A percentile compares a stretch with the other conserved stretches of the same genome.
Evolutionary conservation across 257 asterid species (phyloP).

Genomic region (Nicotiana sylvestris): DNA sequence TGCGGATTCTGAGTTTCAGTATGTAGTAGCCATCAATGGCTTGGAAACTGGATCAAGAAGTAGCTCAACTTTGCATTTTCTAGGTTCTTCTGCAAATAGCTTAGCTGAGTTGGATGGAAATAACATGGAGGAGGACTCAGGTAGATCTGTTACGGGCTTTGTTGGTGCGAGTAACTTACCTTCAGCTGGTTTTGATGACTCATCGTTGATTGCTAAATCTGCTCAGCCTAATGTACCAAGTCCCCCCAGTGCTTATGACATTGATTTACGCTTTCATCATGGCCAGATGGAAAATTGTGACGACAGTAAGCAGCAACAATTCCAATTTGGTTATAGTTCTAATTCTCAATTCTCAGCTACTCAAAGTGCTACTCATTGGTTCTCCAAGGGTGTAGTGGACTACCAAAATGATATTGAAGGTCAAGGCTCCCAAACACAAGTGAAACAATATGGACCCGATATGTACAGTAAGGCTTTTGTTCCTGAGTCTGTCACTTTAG

Average conservation of each 20-base stretch:
- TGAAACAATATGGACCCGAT: background rate
- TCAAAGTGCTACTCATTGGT: slow-evolving; percentile 37
- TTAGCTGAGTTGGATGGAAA: slow-evolving; percentile 48
- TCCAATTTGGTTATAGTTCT: slow-evolving; percentile 31
- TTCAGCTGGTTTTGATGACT: slow-evolving; percentile 32
- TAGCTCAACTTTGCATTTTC: slow-evolving; percentile 37
- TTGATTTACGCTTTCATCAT: slow-evolving; percentile 29
- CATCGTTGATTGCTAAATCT: slow-evolving; percentile 34
- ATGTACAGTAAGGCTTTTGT: slow-evolving; percentile 21
- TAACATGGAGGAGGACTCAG: slow-evolving; percentile 34
- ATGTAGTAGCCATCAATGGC: slow-evolving; percentile 78
- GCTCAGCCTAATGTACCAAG: slow-evolving; percentile 31
- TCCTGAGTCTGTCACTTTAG: slow-evolving; percentile 44
- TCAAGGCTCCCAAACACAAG: background rate
- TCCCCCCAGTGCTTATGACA: slow-evolving; percentile 32
- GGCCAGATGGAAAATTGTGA: slow-evolving; percentile 31
- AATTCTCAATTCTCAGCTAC: slow-evolving; percentile 29
- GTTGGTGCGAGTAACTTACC: slow-evolving; percentile 34
- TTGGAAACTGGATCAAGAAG: slow-evolving; percentile 47
- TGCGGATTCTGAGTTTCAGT: slow-evolving; percentile 71
- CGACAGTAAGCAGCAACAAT: slow-evolving; percentile 32
- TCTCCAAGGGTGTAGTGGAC: slow-evolving; percentile 29
- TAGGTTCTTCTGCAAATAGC: slow-evolving; percentile 51
- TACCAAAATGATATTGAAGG: slow-evolving; percentile 44
- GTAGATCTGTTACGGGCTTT: slow-evolving; percentile 35